Base-by-base conservation (phyloP, 768 basidiomycete species). In the Phaffia tasmanica region DNA sequence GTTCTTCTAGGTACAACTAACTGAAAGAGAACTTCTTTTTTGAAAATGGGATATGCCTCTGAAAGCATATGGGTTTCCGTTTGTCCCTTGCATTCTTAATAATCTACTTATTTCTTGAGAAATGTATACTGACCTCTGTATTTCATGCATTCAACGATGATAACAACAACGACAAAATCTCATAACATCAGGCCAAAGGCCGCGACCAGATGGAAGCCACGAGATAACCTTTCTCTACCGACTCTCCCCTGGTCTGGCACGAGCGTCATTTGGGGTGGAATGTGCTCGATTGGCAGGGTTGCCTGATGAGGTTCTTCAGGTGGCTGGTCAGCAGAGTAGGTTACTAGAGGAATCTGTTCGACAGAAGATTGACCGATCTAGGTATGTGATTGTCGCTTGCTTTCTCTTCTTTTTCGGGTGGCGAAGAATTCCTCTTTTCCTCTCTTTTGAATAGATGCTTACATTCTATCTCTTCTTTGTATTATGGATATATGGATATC, bases 201-300 rank as follows among this genome's bases (percentile, higher is more conserved):
- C 48, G 15, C 60, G 66, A 18, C 42, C 69, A 69, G 85, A 88
- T 73, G 87, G 90, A 7, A 81, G 81, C 27, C 81, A 86, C 27
- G 84, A 87, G 58, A 86, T 99, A 51, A 87, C 86, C 6, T 99
- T 98, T 77, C 77, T 95, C 35, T 99, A 94, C 76, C 81, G 78
- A 35, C 79, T 97, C 25, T 81, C 82, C 0, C 76, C 79, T 8
- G 64, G 92, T 15, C 78, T 90, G 47, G 86, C 89, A 3, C 79
- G 81, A 70, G 83, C 84, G 77, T 91, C 89, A 0, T 97, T 92
- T 73, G 92, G 92, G 15, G 85, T 95, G 11, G 92, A 94, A 79
- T 94, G 91, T 74, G 91, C 85, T 9, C 82, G 89, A 54, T 81
- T 97, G 29, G 94, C 94, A 0, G 86, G 86, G 11, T 74, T 98